Percentiles rank a stretch among this genome's conserved stretches.
Conservation (phyloP, 495 filamentous ascomycete species). For the Penicillium dipodomyicola region DNA sequence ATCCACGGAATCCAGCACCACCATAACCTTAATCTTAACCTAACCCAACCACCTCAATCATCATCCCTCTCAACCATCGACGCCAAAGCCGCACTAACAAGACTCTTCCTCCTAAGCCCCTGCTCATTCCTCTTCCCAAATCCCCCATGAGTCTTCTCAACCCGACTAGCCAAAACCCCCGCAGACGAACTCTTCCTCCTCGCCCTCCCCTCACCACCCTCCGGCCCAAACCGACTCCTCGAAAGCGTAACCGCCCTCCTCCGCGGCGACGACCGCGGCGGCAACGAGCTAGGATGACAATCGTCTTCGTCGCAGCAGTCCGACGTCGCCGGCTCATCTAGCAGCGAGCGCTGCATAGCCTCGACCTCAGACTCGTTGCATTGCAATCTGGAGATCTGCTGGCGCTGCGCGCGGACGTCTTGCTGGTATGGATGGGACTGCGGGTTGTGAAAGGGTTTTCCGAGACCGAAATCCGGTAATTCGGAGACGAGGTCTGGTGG, state of each 20-base stretch:
- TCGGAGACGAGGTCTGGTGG: constrained; percentile 25
- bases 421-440: constrained; percentile 14
- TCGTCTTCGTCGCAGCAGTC: constrained; percentile 28
- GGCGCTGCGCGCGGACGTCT: constrained; percentile 39
- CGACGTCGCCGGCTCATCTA: constrained; percentile 21
- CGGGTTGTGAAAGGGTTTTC: constrained; percentile 1
- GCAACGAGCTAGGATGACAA: constrained; percentile 47
- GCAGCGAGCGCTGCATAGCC: constrained; percentile 33
- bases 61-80: constrained; percentile 34
- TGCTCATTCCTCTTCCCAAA: constrained; percentile 43
- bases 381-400: constrained; percentile 44
- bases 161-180: constrained; percentile 29
- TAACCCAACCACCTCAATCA: constrained; percentile 5
- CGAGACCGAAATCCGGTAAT: constrained; percentile 8
- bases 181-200: constrained; percentile 36
- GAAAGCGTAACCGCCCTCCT: constrained; percentile 27
- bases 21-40: background rate
- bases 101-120: constrained; percentile 43
- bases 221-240: constrained; percentile 31
- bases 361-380: constrained; percentile 40
- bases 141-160: constrained; percentile 41
- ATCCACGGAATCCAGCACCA: background rate
- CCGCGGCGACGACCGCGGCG: constrained; percentile 36
- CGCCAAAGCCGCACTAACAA: constrained; percentile 46
- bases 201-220: constrained; percentile 13